A percentile compares a stretch with the other conserved stretches of the same genome.
These are phyloP conservation scores for Stephania yunnanensis DNA, from an alignment of 164 flowering plant genomes.

Conservation along the genomic window DNA sequence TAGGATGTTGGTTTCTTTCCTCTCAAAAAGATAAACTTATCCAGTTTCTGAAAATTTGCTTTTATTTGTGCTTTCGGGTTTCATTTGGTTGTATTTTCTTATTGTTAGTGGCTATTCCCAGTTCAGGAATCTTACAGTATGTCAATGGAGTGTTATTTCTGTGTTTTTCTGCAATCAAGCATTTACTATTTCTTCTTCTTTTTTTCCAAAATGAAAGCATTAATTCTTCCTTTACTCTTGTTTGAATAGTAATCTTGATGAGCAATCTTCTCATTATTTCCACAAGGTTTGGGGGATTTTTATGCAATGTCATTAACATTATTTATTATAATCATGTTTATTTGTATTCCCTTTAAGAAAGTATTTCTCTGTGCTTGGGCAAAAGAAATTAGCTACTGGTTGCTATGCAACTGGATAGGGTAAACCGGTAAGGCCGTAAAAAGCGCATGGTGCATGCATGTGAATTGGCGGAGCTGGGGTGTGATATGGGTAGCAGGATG, in stretches of 20 bases:
- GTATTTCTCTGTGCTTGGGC: not conserved
- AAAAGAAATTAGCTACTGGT: not conserved
- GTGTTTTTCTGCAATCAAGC: not conserved
- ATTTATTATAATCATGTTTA: not conserved
- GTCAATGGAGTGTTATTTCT: not conserved
- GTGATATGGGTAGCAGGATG: too few relatives aligned
- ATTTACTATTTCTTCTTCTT: not conserved
- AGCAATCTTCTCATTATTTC: not conserved
- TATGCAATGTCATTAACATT: not conserved
- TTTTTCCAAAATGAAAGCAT: not conserved
- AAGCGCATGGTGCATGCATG: too few relatives aligned
- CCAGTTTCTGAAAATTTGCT: not conserved
- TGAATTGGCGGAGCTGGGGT: too few relatives aligned
- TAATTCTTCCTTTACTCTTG: not conserved
- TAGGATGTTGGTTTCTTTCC: too few relatives aligned
- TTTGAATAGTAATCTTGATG: not conserved
- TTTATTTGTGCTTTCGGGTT: not conserved
- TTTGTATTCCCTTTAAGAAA: not conserved
- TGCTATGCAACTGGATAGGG: not conserved
- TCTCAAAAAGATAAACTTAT: too few relatives aligned
- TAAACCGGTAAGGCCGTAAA: too few relatives aligned
- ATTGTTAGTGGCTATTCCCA: not conserved
- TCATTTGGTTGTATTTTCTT: not conserved
- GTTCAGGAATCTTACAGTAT: not conserved
- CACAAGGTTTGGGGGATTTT: not conserved